Evolutionary conservation across 2,329 filamentous ascomycete genomes (phyloP), one percentile per base, ranked within the genome.

Genomic region (Venturia asperata): DNA sequence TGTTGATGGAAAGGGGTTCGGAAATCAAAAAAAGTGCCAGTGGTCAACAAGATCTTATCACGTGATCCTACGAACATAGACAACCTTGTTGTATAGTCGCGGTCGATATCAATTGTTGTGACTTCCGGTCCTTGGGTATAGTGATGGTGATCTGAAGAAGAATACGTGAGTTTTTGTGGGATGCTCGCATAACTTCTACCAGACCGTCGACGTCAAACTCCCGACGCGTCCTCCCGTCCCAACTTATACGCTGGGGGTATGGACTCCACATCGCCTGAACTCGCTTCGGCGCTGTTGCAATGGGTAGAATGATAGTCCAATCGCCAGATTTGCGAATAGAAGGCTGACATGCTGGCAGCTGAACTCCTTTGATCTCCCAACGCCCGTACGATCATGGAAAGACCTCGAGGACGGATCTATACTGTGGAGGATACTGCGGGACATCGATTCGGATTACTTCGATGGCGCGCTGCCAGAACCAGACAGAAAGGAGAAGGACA

Each of bases 401-500:
- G 77, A 79, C 64, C 74, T 82, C 66, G 76, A 77, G 66, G 79
- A 81, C 70, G 80, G 80, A 66, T 74, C 75, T 66, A 70, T 76
- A 24, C 74, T 82, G 19, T 82, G 80, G 80, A 72, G 75, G 62
- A 80, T 81, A 52, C 73, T 82, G 42, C 71, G 73, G 68, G 76
- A 80, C 66, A 75, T 81, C 67, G 80, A 82, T 68, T 69, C 75
- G 62, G 74, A 76, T 34, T 81, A 81, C 74, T 82, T 82, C 71
- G 72, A 74, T 63, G 78, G 77, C 63, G 72, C 71, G n/a, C 77
- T 82, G 13, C 80, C 80, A 24, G 79, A 81, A 66, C 72, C 73
- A 62, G 73, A 77, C 66, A 74, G 77, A 61, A 75, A 74, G 60
- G 71, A 75, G n/a, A 72, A 73, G 39, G 77, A 78, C 68, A 79